Evolutionary conservation across 352 stramenopile species (phyloP).

Genomic region (Phytophthora fragariaefolia): DNA sequence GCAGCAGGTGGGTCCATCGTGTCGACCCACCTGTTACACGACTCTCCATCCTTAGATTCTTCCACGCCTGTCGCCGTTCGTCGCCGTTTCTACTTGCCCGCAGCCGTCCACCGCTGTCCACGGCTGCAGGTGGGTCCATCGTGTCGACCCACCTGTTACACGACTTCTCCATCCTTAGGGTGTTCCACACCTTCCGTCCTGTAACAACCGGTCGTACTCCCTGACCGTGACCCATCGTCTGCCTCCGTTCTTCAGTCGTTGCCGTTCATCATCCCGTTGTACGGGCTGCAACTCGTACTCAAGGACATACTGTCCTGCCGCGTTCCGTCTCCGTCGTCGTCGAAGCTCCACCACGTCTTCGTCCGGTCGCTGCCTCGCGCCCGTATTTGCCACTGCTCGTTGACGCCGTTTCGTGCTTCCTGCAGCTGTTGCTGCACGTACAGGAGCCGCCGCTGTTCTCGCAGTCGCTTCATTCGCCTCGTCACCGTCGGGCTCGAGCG

Average conservation of each 20-base stretch:
- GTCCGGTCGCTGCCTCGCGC: no score
- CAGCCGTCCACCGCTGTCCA: not conserved
- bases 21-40: not conserved
- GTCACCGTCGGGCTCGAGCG: not conserved
- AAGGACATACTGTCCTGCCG: not conserved
- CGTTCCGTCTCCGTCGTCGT: not conserved
- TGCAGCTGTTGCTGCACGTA: not conserved
- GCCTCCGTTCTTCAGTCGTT: not conserved
- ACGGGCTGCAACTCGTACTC: not conserved
- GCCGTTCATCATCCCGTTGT: not conserved
- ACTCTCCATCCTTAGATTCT: no score
- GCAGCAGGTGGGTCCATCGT: not conserved
- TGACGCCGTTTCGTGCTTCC: not conserved
- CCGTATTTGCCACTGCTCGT: not conserved
- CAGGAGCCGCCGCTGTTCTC: not conserved
- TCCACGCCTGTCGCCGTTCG: not conserved
- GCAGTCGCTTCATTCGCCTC: not conserved
- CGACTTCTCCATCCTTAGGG: not conserved
- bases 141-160: conserved; percentile 4
- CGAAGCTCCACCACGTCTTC: conserved; percentile 8
- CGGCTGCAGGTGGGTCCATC: not conserved
- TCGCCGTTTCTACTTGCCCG: no score
- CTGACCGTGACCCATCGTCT: not conserved
- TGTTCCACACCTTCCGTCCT: conserved; percentile 8
- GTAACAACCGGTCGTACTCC: not conserved